Base-by-base conservation (phyloP, 176 grass and related monocot genomes). In the Oryza punctata region DNA sequence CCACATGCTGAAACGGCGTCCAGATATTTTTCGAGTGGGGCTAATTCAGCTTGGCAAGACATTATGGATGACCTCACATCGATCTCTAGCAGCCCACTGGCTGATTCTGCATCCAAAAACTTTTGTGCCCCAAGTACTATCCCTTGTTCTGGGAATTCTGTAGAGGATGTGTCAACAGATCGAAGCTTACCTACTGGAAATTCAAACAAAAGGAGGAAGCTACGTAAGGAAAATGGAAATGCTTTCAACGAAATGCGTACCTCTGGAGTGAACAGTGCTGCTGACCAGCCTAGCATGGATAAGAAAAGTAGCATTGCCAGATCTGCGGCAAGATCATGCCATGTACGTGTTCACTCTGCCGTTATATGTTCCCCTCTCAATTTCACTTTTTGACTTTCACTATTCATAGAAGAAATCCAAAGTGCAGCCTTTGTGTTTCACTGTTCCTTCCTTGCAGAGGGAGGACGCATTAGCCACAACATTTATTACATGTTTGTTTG, bases 11-110 rank as follows among this genome's bases (percentile, higher is more conserved):
- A 92, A 59, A 37, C 0, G 79, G 79, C 67, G 43, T 45, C 16
- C 16, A 87, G 72, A 72, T 72, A 74, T 81, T 40, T 87, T 23
- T 60, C 54, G 19, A 23, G 54, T 60, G 21, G 54, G 21, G 54
- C 54, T 60, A 23, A 87, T 63, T 88, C 87, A 65, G 83, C 87
- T 60, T 98, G 96, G 96, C 80, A 80, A 70, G 96, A 93, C 63
- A 95, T 98, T 67, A 95, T 95, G 91, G 82, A 86, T 81, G 93
- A 98, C 59, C 68, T 98, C 18, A 93, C 89, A 61, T 86, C 85
- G 54, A 78, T 98, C 74, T 80, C 96, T 12, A 18, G 73, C 10
- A 85, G 72, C 35, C 47, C 88, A 65, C 65, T 26, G 64, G 38
- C 32, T 54, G 92, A 94, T 69, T 35, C 1, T 86, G 79, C 75